Base-by-base conservation (phyloP, 305 asterid species). In the Petunia hybrid region DNA sequence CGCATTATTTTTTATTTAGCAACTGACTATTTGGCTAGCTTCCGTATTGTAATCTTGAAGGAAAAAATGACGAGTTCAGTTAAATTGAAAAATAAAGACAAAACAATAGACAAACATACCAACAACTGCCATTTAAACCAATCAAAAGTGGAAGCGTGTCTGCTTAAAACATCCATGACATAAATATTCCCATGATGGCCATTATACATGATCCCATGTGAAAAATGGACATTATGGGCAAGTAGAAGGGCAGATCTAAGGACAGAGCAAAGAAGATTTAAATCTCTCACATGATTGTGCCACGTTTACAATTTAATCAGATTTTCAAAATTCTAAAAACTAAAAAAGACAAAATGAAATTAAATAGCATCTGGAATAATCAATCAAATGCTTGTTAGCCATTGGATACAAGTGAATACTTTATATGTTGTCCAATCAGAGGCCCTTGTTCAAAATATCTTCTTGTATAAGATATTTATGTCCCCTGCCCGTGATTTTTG, bases 381-480 rank as follows among this genome's bases (percentile, higher is more conserved):
- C 31, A 48, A 71, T 71, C 77, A 48, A 71, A 48, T 71, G 7
- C 13, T 71, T 1, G 6, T 12, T 48, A 71, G 45, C 62, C 43
- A 69, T 87, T 89, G 91, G 91, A 63, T 48, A 35, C 22, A 13
- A 10, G 10, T 51, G 0, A 14, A n/a, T 6, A 56, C 31, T 14
- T 7, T 7, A 9, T 46, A 22, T 22, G 31, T 46, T 9, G 53
- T 46, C 53, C 53, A 67, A 67, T 48, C 6, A 46, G 77, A 71
- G 61, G 43, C 22, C 13, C 31, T 46, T 10, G 77, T 48, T 71
- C 43, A 9, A 48, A 71, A 46, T 71, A 71, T 71, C 77, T 46
- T 78, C 31, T 22, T 22, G 74, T 75, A 73, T 82, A 48, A 79
- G 89, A 89, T 87, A 87, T 87, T 87, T 85, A 77, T 65, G 55